These are phyloP conservation scores for Nepenthes gracilis DNA, from an alignment of 148 eudicot species.

Conservation along the genomic window DNA sequence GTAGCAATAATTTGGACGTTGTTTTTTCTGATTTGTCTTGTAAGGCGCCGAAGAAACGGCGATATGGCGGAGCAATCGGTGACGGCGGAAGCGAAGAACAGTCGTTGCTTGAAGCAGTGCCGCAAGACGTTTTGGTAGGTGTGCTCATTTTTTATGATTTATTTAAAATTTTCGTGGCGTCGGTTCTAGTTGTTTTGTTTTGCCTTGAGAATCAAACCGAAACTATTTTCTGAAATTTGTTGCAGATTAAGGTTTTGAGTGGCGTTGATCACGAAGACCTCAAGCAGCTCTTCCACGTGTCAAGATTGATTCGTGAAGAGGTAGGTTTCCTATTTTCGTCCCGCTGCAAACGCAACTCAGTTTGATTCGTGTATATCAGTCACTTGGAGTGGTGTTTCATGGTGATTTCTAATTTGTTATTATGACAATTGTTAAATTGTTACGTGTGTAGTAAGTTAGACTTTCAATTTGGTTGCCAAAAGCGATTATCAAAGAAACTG, in stretches of 20 bases:
- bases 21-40: too few relatives aligned
- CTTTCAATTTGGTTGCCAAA: not conserved
- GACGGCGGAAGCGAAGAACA: too few relatives aligned
- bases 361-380: not conserved
- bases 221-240: too few relatives aligned
- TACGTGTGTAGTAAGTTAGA: too few relatives aligned
- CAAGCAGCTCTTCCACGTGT: constrained; percentile 7
- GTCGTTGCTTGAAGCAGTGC: too few relatives aligned
- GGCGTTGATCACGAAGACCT: constrained; percentile 9
- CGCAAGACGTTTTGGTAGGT: not conserved
- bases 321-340: not conserved
- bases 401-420: too few relatives aligned
- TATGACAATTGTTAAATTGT: too few relatives aligned
- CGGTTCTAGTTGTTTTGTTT: not conserved
- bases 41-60: too few relatives aligned
- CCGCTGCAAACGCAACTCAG: too few relatives aligned
- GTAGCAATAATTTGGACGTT: too few relatives aligned
- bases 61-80: too few relatives aligned
- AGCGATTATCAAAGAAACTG: not conserved
- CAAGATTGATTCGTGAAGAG: constrained; percentile 1
- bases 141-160: not conserved
- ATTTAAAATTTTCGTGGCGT: not conserved
- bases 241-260: constrained; percentile 8
- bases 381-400: too few relatives aligned
- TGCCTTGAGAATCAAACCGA: not conserved